Evolutionary conservation across 1,139 yeast genomes (phyloP), one percentile per base, ranked within the genome.

Genomic region (Suzukiozyma palmioleophila): DNA sequence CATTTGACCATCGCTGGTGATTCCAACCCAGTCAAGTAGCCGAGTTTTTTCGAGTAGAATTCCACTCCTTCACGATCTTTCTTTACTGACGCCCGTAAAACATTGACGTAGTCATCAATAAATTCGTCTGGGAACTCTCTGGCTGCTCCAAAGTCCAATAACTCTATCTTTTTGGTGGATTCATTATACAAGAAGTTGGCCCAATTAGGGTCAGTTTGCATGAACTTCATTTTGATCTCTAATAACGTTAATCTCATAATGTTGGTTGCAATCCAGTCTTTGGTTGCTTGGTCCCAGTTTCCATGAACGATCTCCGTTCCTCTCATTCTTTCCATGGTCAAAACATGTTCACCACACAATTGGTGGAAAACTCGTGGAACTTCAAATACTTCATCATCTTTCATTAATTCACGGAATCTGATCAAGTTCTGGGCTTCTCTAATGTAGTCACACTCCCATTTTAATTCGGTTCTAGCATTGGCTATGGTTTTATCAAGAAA

Each of bases 121-220:
- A 92, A 92, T 12, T 76, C 77, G 39, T 73, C 77, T 35, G 79
- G 71, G 59, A 81, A 63, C 35, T 81, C 86, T 49, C 97, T 77
- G 8, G 97, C 84, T 1, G 98, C 97, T 35, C 98, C 99, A 62
- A 92, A 92, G 62, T 92, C 98, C 43, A 92, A 69, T 43, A 92
- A 69, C 60, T 90, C 97, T 44, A 92, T 78, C 60, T 83, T 79
- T n/a, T 53, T 46, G 2, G 85, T 77, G 16, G 67, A 50, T 32
- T 71, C 72, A 56, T 90, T 89, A 66, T 85, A 89, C 45, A 94
- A 66, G 64, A 94, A 94, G 60, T 92, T 92, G 38, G 98, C 97
- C 98, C 98, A 94, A 63, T 92, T 92, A 36, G 99, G 99, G 63
- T 92, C 99, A 1, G 98, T 90, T 64, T 92, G 99, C 99, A 92